Evolutionary conservation across 2,329 filamentous ascomycete species (phyloP), one percentile per base, ranked within the genome.

Genomic region (Fusarium domesticum): DNA sequence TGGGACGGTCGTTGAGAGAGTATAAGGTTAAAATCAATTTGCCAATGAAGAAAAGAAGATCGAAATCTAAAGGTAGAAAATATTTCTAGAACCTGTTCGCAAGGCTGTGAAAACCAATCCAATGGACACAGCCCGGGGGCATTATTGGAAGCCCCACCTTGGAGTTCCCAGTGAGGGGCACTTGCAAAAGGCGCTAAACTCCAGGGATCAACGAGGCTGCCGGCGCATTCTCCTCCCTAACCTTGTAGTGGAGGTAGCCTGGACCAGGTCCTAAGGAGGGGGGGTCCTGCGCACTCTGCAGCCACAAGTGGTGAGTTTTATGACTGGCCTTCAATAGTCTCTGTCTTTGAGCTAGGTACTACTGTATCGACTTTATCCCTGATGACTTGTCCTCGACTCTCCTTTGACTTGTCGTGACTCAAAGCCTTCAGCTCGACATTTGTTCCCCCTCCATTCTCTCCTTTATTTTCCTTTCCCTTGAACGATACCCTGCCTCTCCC

Each of bases 331-430:
- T 28, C 23, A 28, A 10, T 45, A 50, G 49, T 50, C 40, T 46
- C 51, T 55, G 48, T 45, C 51, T 55, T 42, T 53, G 45, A 53
- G 44, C 47, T 48, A 34, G n/a, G n/a, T n/a, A n/a, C n/a, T n/a
- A n/a, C n/a, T n/a, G n/a, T n/a, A 28, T 28, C 23, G 10, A 10
- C 23, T 28, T 12, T 11, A 28, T 42, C 45, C 15, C 25, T 36
- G 23, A 12, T 8, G 23, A 28, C 14, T 28, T 28, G 23, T 28
- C 23, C 23, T 28, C 23, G 23, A 28, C 7, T 17, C 31, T 33
- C 16, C 31, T 33, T 18, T 15, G 16, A 39, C 12, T 18, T n/a
- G 16, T 12, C 17, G 51, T 55, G 52, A 54, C 51, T 49, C 51
- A 48, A 48, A 4, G 3, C 23, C 23, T 28, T 12, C 23, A 28